Base-by-base conservation (phyloP, 805 yeast species). In the Candida yuanshanica region DNA sequence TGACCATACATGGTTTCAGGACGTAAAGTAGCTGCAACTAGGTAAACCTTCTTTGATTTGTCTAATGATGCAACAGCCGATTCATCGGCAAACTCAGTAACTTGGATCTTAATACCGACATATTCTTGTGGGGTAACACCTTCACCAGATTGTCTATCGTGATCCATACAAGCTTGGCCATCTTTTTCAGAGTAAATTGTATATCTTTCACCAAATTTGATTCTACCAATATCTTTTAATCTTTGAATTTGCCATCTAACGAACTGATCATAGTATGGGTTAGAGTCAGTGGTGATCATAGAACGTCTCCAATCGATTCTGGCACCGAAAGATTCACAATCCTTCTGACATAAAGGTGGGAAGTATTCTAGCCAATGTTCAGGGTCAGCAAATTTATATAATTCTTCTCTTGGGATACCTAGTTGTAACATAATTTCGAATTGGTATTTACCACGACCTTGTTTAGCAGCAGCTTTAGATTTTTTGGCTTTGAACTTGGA, bases 1-100 rank as follows among this genome's bases (percentile, higher is more conserved):
- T 93, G 98, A 49, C 97, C 98, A 59, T 90, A 90, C 97, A 93
- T 88, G 53, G 99, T 93, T 70, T 93, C 99, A 24, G 99, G 97
- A 70, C 99, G 82, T 59, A 93, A 78, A 53, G 99, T 93, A 22
- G 98, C 98, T 45, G 99, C 99, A 37, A 93, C 88, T 46, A 93
- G 72, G 68, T 63, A 88, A 22, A 89, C 72, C 53, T 81, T 83
- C 69, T 85, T 87, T 17, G 71, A 63, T 35, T 63, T 56, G 36
- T 64, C 68, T 20, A 77, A 57, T 12, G 47, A 50, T 20, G 62
- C 53, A 18, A 59, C 56, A n/a, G 60, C 64, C 42, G 75, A 69
- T 40, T 69, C 70, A 35, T 72, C 68, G 39, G 83, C 70, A 31
- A 69, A 61, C 52, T 75, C 74, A 33, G 77, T 69, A 24, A 87